phyloP scores from a whole-genome alignment of 441 rosid species.

The Geranium incanum region DNA sequence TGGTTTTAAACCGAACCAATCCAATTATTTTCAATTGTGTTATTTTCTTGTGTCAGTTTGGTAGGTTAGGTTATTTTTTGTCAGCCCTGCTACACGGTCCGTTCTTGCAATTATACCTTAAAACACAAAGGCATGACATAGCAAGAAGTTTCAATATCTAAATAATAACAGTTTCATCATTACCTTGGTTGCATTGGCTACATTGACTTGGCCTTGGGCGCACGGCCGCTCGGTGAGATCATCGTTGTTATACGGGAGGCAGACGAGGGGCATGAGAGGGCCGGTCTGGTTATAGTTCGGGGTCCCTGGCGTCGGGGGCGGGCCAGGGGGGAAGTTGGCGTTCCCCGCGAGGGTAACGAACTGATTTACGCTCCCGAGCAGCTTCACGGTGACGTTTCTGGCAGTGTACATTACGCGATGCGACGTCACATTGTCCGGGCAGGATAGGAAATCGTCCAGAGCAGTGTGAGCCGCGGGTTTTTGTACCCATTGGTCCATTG shows the following conservation, averaged over 20 bases:
- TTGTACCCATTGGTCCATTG: conserved; percentile 81
- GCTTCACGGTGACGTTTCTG: conserved; percentile 67
- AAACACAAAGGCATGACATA: too few relatives aligned
- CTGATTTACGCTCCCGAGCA: conserved; percentile 64
- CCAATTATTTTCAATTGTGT: too few relatives aligned
- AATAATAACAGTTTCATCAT: background rate
- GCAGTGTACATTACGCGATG: conserved; percentile 20
- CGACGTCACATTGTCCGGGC: conserved; percentile 66
- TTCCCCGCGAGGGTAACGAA: conserved; percentile 83
- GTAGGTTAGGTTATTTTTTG: too few relatives aligned
- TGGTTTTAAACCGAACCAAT: too few relatives aligned
- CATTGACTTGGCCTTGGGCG: conserved; percentile 59
- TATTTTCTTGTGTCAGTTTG: too few relatives aligned
- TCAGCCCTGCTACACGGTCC: too few relatives aligned
- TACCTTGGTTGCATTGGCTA: conserved; percentile 81
- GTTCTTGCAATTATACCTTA: too few relatives aligned
- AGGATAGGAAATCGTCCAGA: conserved; percentile 73
- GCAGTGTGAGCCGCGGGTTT: conserved; percentile 80
- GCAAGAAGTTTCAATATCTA: too few relatives aligned
- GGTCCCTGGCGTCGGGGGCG: conserved; percentile 16
- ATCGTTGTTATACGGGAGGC: conserved; percentile 65
- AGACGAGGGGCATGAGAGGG: conserved; percentile 69
- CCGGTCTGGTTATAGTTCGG: conserved; percentile 89
- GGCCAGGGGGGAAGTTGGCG: conserved; percentile 48
- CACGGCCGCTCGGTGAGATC: conserved; percentile 59